Base-by-base conservation (phyloP, 257 asterid species). In the Solanum bulbocastanum region DNA sequence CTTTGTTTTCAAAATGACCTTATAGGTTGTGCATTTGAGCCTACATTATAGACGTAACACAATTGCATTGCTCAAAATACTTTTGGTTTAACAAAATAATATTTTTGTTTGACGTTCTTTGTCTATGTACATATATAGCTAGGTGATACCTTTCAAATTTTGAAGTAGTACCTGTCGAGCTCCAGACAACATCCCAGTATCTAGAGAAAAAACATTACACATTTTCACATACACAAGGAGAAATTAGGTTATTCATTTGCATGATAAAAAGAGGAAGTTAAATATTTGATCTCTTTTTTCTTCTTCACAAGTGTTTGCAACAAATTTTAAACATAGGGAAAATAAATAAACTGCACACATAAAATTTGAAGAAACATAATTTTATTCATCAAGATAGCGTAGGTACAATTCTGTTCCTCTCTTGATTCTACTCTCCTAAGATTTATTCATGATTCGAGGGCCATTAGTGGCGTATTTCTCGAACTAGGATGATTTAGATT, bases 171-270 rank as follows among this genome's bases (percentile, higher is more conserved):
- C 94, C 95, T 46, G 39, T 46, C 11, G 46, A 58, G 86, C 92
- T 94, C 95, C 94, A 94, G 72, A 93, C 92, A 85, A 94, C 93
- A 89, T 94, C 96, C 95, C 95, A 93, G 79, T 92, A 94, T 90
- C 96, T 94, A 90, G 44, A 87, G 6, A 27, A 78, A 56, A 68
- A 33, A 49, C 25, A 58, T 42, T 5, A 40, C 35, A 42, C 58
- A 78, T 25, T 78, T 49, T 27, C 8, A 79, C 65, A 25, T 42
- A 0, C n/a, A 42, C 84, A 25, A n/a, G 1, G 25, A 27, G n/a
- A 79, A 15, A 25, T n/a, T 78, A 13, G 84, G 27, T 40, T 18
- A n/a, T 12, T 4, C 60, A 76, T 40, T 40, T 78, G 0, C 37
- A 6, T 42, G n/a, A 78, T 14, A 9, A 42, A 42, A 42, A 40